Evolutionary conservation across 2,329 filamentous ascomycete genomes (phyloP), one percentile per base, ranked within the genome.

Genomic region (Acrocalymma vagum): DNA sequence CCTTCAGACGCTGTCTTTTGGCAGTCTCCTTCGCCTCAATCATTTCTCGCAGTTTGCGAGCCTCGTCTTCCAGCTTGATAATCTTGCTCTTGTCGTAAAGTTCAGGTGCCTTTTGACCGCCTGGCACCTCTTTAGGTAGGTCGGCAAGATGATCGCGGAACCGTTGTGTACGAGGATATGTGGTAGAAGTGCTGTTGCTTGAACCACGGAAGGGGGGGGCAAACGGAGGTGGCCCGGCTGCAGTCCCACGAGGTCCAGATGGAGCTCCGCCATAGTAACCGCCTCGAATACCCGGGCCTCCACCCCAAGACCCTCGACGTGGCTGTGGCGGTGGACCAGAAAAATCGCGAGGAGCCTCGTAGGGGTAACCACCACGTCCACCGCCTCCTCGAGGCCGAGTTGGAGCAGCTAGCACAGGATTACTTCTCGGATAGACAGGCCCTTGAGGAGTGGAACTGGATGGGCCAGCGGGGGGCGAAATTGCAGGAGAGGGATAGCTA

Each of bases 1-100:
- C 76, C 41, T 67, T 58, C 37, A 76, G 42, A 15, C 61, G 63
- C 45, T 69, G 69, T 25, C 75, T 53, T 50, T 74, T 77, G 38
- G 63, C 64, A 18, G 62, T 61, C 49, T 78, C 73, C 53, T 73
- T 76, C 46, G 72, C 72, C 26, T 75, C 74, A 38, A 79, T 77
- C 46, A 65, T 45, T 43, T 71, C 65, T 16, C 75, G 58, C 45
- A 79, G 45, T 51, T 65, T 72, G 44, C 72, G 67, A 1, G 74
- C 69, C 32, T 79, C 75, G 8, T 78, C 72, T 42, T 78, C 73
- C 9, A 78, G 53, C 53, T 72, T 75, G 31, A 65, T 50, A 7
- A 78, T 60, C 43, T 72, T 72, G 29, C 66, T 69, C 45, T 62
- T 67, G 41, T 78, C 73, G 39, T 71, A 64, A 6, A 73, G 33